Evolutionary conservation across 2,329 filamentous ascomycete genomes (phyloP).

Genomic region (Penicillium psychrosexuale): DNA sequence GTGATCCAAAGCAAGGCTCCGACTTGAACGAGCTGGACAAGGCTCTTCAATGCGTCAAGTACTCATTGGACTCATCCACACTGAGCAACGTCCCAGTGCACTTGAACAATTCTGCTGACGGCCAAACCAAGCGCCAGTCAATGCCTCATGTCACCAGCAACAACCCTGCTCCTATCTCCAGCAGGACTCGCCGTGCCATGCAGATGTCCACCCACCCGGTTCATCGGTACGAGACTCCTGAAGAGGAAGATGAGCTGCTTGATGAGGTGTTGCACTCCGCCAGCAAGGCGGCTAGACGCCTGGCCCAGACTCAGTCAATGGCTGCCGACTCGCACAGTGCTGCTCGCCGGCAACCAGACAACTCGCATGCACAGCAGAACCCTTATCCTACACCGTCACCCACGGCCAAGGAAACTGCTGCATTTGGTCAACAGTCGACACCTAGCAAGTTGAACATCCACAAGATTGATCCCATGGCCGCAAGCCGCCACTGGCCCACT

Average conservation of each 20-base stretch:
- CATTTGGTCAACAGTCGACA: slow-evolving; percentile 61
- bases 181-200: slow-evolving; percentile 74
- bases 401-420: slow-evolving; percentile 76
- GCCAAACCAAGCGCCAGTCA: slow-evolving; percentile 37
- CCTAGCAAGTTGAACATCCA: slow-evolving; percentile 63
- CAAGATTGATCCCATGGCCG: slow-evolving; percentile 49
- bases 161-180: slow-evolving; percentile 60
- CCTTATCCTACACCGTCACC: slow-evolving; percentile 71
- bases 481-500: slow-evolving; percentile 79
- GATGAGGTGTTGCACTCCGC: slow-evolving; percentile 83
- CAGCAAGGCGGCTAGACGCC: slow-evolving; percentile 67
- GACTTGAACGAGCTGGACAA: slow-evolving; percentile 61
- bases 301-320: slow-evolving; percentile 51
- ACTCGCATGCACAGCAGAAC: slow-evolving; percentile 37
- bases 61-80: slow-evolving; percentile 52
- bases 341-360: slow-evolving; percentile 29
- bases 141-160: slow-evolving; percentile 35
- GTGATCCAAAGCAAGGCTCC: slow-evolving; percentile 46
- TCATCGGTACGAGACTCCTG: slow-evolving; percentile 86
- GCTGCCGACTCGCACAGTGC: slow-evolving; percentile 57
- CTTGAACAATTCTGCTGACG: slow-evolving; percentile 31
- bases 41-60: slow-evolving; percentile 59
- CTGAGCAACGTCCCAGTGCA: slow-evolving; percentile 39
- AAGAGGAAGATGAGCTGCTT: slow-evolving; percentile 92
- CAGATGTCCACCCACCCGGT: slow-evolving; percentile 67